Evolutionary conservation across 2,329 filamentous ascomycete species (phyloP).

Genomic region (Gnomoniopsis sp.): DNA sequence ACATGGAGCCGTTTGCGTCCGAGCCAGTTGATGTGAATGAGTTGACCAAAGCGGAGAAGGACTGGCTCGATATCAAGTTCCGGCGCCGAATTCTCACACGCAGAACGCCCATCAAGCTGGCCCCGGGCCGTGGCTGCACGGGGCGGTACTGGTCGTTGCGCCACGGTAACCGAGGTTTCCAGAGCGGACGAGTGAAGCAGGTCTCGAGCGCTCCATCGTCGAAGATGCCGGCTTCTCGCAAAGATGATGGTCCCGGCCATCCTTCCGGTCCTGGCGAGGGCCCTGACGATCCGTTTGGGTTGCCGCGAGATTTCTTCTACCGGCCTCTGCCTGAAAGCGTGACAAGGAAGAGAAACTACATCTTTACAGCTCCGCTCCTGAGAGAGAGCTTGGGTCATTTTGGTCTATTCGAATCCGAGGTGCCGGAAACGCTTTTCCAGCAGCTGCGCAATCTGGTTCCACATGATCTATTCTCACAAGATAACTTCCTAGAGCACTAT

Average conservation of each 20-base stretch:
- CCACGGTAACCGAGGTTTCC: background rate
- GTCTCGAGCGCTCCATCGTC: background rate
- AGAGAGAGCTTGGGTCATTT: no score
- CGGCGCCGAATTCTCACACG: background rate
- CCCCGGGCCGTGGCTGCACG: background rate
- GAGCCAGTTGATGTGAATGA: constrained; percentile 1
- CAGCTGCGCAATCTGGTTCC: no score
- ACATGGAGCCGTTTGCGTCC: background rate
- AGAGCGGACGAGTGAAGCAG: background rate
- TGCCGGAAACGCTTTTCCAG: no score
- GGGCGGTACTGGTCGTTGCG: background rate
- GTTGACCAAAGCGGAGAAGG: background rate
- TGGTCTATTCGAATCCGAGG: no score
- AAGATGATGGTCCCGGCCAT: background rate
- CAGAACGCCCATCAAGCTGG: background rate
- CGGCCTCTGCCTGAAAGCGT: no score
- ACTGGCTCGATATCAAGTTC: constrained; percentile 5
- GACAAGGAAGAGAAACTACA: no score
- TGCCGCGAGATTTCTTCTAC: no score
- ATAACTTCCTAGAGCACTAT: no score
- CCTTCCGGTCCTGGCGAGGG: background rate
- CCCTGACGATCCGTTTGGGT: no score
- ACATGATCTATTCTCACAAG: no score
- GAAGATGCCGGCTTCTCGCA: background rate
- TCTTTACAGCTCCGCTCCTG: no score